These are phyloP conservation scores for Colletotrichum phormii DNA, from an alignment of 2,329 filamentous ascomycete species.

Conservation along the genomic window DNA sequence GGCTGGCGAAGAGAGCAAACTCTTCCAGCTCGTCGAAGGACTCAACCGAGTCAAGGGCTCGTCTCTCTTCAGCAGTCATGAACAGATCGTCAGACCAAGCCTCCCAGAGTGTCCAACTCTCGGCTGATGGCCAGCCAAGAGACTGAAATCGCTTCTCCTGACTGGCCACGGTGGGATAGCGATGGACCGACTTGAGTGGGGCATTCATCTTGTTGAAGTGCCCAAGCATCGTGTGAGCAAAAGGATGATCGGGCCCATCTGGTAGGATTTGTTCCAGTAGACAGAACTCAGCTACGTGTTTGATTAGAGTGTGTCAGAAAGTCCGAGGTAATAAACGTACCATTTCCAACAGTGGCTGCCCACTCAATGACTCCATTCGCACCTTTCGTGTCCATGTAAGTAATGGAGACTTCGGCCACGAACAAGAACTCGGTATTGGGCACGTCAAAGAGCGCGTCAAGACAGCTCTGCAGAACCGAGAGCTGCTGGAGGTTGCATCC, in stretches of 20 bases:
- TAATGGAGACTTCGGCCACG: slow-evolving; percentile 89
- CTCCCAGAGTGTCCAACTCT: slow-evolving; percentile 81
- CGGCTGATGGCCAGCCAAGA: slow-evolving; percentile 75
- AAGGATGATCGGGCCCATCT: slow-evolving; percentile 81
- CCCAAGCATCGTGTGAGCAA: slow-evolving; percentile 85
- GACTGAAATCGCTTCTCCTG: slow-evolving; percentile 76
- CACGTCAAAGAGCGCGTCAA: slow-evolving; percentile 70
- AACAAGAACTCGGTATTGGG: slow-evolving; percentile 72
- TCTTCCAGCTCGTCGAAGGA: slow-evolving; percentile 98
- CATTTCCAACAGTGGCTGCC: slow-evolving; percentile 77
- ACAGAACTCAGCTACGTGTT: slow-evolving; percentile 77
- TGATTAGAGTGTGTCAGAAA: slow-evolving; percentile 35
- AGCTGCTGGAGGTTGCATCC: slow-evolving; percentile 85
- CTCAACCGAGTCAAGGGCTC: slow-evolving; percentile 76
- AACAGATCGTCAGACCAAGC: slow-evolving; percentile 81
- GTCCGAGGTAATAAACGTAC: slow-evolving; percentile 55
- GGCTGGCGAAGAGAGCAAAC: slow-evolving; percentile 84
- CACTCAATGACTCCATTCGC: slow-evolving; percentile 82
- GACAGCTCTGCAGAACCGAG: slow-evolving; percentile 65
- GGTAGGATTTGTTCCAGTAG: slow-evolving; percentile 89
- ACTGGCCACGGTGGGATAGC: slow-evolving; percentile 73
- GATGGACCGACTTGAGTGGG: slow-evolving; percentile 78
- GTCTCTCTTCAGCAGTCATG: slow-evolving; percentile 69
- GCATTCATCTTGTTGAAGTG: slow-evolving; percentile 87
- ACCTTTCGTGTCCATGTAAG: slow-evolving; percentile 83